Evolutionary conservation across 2,329 filamentous ascomycete genomes (phyloP).

Genomic region (Nectriaceae sp.): DNA sequence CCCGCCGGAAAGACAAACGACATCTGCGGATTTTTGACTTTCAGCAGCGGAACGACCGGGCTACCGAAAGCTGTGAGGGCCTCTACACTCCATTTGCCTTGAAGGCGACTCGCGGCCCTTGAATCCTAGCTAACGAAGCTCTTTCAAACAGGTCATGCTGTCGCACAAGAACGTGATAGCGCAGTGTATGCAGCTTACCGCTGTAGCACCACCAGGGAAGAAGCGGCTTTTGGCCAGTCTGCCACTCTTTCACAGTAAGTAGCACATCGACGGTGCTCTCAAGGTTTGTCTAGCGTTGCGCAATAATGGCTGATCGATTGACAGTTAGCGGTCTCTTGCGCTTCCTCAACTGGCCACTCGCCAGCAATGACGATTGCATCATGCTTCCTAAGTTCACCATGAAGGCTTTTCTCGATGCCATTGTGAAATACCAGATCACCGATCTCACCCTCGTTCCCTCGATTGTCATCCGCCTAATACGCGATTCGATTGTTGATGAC

Average conservation of each 20-base stretch:
- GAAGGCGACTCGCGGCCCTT: too few species aligned
- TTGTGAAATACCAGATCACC: conserved; percentile 20
- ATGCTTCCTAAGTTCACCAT: conserved; percentile 27
- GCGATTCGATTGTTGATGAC: conserved; percentile 17
- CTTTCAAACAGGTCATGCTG: conserved; percentile 16
- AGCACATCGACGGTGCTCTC: neutral
- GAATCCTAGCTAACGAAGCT: neutral
- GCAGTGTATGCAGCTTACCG: conserved; percentile 17
- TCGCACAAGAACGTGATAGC: conserved; percentile 23
- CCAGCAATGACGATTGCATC: conserved; percentile 21
- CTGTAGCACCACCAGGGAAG: conserved; percentile 6
- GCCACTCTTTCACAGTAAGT: conserved; percentile 30
- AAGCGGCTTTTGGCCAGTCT: conserved; percentile 21
- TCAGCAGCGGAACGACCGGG: conserved; percentile 26
- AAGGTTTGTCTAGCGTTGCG: too few species aligned
- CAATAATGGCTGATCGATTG: neutral
- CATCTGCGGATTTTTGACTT: conserved; percentile 18
- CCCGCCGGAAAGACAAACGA: too few species aligned
- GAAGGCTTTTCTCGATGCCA: conserved; percentile 17
- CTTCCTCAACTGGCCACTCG: conserved; percentile 19
- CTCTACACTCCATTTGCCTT: too few species aligned
- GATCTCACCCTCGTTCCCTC: conserved; percentile 28
- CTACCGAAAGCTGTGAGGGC: conserved; percentile 20
- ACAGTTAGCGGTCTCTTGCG: conserved; percentile 13
- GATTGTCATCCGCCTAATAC: conserved; percentile 22